Base-by-base conservation (phyloP, 495 filamentous ascomycete genomes). In the Aspergillus indologenus region DNA sequence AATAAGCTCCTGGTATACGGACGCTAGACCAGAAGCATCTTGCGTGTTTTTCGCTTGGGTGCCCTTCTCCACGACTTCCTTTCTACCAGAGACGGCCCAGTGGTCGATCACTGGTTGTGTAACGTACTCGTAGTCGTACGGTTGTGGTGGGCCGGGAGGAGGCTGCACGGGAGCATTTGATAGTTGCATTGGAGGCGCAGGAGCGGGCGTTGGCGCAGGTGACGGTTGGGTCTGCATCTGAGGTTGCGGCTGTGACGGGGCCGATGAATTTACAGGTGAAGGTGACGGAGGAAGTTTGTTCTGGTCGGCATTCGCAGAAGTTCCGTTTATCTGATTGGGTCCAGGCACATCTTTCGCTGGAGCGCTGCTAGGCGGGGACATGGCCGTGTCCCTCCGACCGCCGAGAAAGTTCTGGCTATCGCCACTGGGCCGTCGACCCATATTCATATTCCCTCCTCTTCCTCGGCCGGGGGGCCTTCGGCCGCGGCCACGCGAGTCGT, bases 1-100 rank as follows among this genome's bases (percentile, higher is more conserved):
- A 20, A 94, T 79, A 22, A 98, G 78, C 66, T 99, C 95, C 70
- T 97, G 90, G 61, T 92, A 92, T 21, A 96, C 75, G 12, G 80
- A 82, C 31, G 85, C 81, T 29, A 96, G 75, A 56, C 79, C 79
- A 34, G 85, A 68, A 20, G 82, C 67, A 68, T 96, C 89, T 60
- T 87, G 81, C 60, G 87, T 81, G 26, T 81, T 71, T 48, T 82
- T 81, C 23, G 85, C 86, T 58, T 83, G 63, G 4, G 65, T 55
- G 7, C 83, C 81, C 42, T 65, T 64, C 9, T 78, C 72, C 15
- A 85, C 66, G 12, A 87, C 59, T 2, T 65, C 71, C 50, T 75
- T 65, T 53, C 75, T 78, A 40, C 81, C 83, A 9, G 60, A 63
- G n/a, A 68, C 61, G 20, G 60, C 62, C 87, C 88, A 89, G 23